Evolutionary conservation across 2,329 filamentous ascomycete species (phyloP).

Genomic region (Periconia macrospinosa): DNA sequence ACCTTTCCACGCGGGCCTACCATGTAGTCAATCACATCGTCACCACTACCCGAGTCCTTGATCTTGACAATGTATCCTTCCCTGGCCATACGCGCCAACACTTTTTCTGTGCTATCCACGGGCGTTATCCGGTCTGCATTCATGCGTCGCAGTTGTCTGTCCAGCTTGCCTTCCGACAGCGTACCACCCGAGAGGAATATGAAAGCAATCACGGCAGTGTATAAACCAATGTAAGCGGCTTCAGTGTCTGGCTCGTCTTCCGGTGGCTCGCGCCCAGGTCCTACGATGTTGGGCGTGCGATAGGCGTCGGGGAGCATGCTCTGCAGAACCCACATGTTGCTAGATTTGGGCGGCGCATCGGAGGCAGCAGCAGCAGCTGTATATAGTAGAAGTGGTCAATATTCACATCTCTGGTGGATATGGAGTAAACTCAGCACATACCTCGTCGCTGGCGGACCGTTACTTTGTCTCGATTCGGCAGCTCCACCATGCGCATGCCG

Average conservation of each 20-base stretch:
- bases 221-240: slow-evolving; percentile 78
- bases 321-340: slow-evolving; percentile 75
- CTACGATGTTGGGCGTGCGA: slow-evolving; percentile 65
- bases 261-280: slow-evolving; percentile 68
- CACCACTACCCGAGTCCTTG: slow-evolving; percentile 69
- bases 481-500: slow-evolving; percentile 89
- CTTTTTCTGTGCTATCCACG: slow-evolving; percentile 70
- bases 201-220: slow-evolving; percentile 75
- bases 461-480: slow-evolving; percentile 79
- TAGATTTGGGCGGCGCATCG: slow-evolving; percentile 52
- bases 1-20: slow-evolving; percentile 83
- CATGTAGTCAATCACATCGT: slow-evolving; percentile 78
- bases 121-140: slow-evolving; percentile 77
- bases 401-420: background rate
- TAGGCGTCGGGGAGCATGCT: slow-evolving; percentile 71
- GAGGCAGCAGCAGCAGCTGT: slow-evolving; percentile 57
- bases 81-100: slow-evolving; percentile 73
- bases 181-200: slow-evolving; percentile 73
- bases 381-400: background rate
- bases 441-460: slow-evolving; percentile 79
- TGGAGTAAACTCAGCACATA: slow-evolving; percentile 34
- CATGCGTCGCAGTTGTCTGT: slow-evolving; percentile 71
- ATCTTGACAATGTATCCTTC: slow-evolving; percentile 82
- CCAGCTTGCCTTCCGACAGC: slow-evolving; percentile 76
- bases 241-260: slow-evolving; percentile 59